A percentile compares a stretch with the other conserved stretches of the same genome.
Conservation (phyloP, 768 basidiomycete species). For the Imleria badia region DNA sequence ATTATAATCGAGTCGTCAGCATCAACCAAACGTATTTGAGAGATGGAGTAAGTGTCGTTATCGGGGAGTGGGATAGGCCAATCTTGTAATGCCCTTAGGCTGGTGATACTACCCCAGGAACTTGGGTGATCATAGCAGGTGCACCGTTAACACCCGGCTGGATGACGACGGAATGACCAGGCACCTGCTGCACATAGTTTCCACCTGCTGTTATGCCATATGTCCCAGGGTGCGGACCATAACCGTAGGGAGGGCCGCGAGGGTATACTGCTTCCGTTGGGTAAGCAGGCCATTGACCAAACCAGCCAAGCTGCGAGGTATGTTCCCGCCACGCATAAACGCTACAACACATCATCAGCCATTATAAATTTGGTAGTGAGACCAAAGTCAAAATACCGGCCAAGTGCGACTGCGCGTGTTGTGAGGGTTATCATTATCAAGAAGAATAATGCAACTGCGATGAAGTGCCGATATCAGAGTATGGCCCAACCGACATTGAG, state of each 20-base stretch:
- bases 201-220: constrained; percentile 25
- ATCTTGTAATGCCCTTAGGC: constrained; percentile 10
- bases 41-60: background rate
- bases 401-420: constrained; percentile 33
- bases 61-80: background rate
- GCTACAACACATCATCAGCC: constrained; percentile 9
- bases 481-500: constrained; percentile 1
- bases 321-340: constrained; percentile 34
- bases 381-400: constrained; percentile 24
- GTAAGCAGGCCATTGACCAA: constrained; percentile 67
- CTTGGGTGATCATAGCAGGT: constrained; percentile 59
- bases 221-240: constrained; percentile 35
- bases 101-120: constrained; percentile 39
- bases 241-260: constrained; percentile 24
- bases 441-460: constrained; percentile 47
- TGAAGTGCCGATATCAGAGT: background rate
- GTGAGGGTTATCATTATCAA: constrained; percentile 57
- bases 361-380: background rate
- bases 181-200: constrained; percentile 46
- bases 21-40: background rate
- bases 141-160: constrained; percentile 64
- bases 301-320: constrained; percentile 70
- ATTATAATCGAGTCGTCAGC: constrained; percentile 9
- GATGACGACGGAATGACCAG: constrained; percentile 66
- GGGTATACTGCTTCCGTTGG: constrained; percentile 26